These are phyloP conservation scores for Asterochloris erici DNA, from an alignment of 139 green algal species.

Conservation along the genomic window DNA sequence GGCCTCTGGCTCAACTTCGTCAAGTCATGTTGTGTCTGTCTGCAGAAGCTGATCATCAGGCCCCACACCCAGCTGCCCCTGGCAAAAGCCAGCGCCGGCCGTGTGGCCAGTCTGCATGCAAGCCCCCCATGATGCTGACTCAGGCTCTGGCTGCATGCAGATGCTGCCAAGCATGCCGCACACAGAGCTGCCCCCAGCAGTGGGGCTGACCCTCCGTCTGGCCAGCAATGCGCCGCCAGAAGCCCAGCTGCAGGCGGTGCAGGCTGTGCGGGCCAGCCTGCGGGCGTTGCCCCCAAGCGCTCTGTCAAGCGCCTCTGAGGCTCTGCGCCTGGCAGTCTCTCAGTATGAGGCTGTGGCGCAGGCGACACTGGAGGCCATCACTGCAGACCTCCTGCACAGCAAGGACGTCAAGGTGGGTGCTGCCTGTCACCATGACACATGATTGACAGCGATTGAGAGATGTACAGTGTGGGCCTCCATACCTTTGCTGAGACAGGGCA, in stretches of 20 bases:
- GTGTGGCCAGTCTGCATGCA: background rate
- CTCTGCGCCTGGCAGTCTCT: slow-evolving; percentile 36
- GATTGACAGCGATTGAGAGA: background rate
- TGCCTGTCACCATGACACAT: background rate
- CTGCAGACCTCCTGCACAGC: background rate
- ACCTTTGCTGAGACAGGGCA: background rate
- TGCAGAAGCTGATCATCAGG: background rate
- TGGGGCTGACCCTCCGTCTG: slow-evolving; percentile 34
- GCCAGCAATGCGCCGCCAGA: slow-evolving; percentile 15
- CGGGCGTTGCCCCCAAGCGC: slow-evolving; percentile 6
- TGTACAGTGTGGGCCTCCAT: background rate
- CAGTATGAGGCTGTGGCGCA: slow-evolving; percentile 31
- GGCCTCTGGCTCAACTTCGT: background rate
- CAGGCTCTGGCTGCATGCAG: slow-evolving; percentile 1
- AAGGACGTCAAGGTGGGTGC: background rate
- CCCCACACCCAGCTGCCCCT: background rate
- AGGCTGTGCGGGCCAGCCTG: slow-evolving; percentile 21
- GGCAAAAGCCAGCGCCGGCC: background rate
- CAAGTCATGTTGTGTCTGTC: no score
- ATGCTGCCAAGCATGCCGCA: background rate
- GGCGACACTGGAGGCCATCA: slow-evolving; percentile 31
- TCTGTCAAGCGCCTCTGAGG: slow-evolving; percentile 25
- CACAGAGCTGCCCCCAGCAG: slow-evolving; percentile 33
- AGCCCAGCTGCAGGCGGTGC: slow-evolving; percentile 10
- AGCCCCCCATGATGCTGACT: background rate